phyloP scores from a whole-genome alignment of 495 filamentous ascomycete species.

The Talaromyces nanjingensis region DNA sequence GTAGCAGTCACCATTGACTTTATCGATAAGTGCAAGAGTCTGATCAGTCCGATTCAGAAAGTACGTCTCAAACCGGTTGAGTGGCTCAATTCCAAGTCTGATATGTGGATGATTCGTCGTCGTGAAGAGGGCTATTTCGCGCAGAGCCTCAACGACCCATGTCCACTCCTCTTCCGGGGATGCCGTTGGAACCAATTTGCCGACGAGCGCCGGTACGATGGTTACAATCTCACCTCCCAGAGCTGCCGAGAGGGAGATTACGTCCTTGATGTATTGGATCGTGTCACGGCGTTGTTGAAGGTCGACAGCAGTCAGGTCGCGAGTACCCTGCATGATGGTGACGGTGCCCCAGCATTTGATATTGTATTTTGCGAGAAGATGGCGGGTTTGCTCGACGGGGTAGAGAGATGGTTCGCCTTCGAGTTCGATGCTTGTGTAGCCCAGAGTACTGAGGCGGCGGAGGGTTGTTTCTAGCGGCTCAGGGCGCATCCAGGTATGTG shows the following conservation, averaged over 20 bases:
- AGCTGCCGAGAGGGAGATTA: slow-evolving; percentile 15
- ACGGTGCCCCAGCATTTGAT: slow-evolving; percentile 18
- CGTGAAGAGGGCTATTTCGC: slow-evolving; percentile 15
- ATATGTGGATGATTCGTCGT: slow-evolving; percentile 8
- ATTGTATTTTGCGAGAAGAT: slow-evolving; percentile 17
- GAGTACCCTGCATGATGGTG: slow-evolving; percentile 21
- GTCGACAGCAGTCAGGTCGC: slow-evolving; percentile 17
- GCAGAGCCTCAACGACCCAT: slow-evolving; percentile 21
- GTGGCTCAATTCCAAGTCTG: slow-evolving; percentile 17
- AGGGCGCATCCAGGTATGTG: slow-evolving; percentile 26
- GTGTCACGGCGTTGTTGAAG: slow-evolving; percentile 14
- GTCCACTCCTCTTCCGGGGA: slow-evolving; percentile 17
- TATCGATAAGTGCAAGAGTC: slow-evolving; percentile 16
- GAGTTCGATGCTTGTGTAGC: slow-evolving; percentile 23
- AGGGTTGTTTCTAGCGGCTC: slow-evolving; percentile 21
- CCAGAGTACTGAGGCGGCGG: slow-evolving; percentile 16
- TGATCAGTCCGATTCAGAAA: slow-evolving; percentile 19
- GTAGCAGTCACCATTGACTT: slow-evolving; percentile 12
- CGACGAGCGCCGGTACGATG: slow-evolving; percentile 18
- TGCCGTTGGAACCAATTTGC: slow-evolving; percentile 18
- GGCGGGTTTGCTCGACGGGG: slow-evolving; percentile 13
- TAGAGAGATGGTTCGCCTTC: slow-evolving; percentile 21
- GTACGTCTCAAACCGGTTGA: slow-evolving; percentile 23
- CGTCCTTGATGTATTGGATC: slow-evolving; percentile 19
- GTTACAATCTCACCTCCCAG: slow-evolving; percentile 19